phyloP scores from a whole-genome alignment of 306 rosid species.

The Cucumis hystrix region DNA sequence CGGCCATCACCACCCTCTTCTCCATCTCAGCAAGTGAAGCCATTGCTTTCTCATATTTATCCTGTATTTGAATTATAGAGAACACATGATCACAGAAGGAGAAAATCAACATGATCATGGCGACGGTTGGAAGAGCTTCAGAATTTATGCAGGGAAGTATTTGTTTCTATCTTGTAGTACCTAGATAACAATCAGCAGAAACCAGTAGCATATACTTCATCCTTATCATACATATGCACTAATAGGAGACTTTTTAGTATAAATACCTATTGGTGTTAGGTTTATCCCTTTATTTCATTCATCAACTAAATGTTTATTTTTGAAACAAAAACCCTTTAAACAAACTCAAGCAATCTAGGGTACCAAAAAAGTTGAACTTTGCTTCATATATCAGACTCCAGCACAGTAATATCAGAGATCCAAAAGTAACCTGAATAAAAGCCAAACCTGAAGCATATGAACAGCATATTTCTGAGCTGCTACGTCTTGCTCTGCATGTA shows the following conservation, averaged over 20 bases:
- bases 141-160: not conserved
- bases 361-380: not conserved
- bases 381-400: not conserved
- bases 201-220: not conserved
- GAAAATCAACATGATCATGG: not conserved
- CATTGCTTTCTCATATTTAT: constrained; percentile 72
- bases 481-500: constrained; percentile 65
- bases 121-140: not conserved
- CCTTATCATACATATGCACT: too few species aligned
- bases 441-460: constrained; percentile 60
- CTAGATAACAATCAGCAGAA: not conserved
- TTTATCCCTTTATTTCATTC: too few species aligned
- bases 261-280: too few species aligned
- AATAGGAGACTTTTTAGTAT: too few species aligned
- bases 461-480: constrained; percentile 64
- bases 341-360: not conserved
- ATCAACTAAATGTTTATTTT: too few species aligned
- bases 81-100: not conserved
- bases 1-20: constrained; percentile 73
- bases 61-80: constrained; percentile 35
- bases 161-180: not conserved
- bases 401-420: constrained; percentile 2
- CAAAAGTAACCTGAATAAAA: constrained; percentile 2
- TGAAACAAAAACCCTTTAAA: too few species aligned
- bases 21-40: constrained; percentile 59